Percentiles rank a stretch among this genome's conserved stretches.
phyloP scores from a whole-genome alignment of 2,329 filamentous ascomycete genomes.

The Parastagonospora avenae region DNA sequence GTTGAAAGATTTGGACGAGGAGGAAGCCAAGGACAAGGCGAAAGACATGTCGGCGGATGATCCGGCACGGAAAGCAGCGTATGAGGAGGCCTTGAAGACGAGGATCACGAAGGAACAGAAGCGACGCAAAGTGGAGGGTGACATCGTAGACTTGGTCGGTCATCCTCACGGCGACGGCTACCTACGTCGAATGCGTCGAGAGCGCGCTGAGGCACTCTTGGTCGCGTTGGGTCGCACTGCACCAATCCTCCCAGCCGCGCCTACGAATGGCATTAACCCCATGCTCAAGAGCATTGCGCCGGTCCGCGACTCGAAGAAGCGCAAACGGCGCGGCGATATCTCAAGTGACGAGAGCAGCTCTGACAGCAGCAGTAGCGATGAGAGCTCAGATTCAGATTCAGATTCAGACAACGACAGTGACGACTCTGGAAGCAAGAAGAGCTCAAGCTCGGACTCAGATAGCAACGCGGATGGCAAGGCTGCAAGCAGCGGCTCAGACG shows the following conservation, averaged over 20 bases:
- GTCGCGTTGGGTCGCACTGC: slow-evolving; percentile 32
- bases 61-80: slow-evolving; percentile 40
- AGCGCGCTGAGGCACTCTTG: slow-evolving; percentile 39
- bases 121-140: slow-evolving; percentile 35
- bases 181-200: slow-evolving; percentile 41
- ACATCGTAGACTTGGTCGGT: slow-evolving; percentile 30
- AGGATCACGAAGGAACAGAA: slow-evolving; percentile 40
- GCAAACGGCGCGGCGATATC: slow-evolving; percentile 35
- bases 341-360: slow-evolving; percentile 43
- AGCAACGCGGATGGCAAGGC: not conserved
- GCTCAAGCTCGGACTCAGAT: not conserved
- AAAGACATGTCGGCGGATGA: slow-evolving; percentile 42
- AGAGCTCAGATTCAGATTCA: slow-evolving; percentile 28
- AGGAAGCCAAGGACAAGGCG: slow-evolving; percentile 27
- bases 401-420: slow-evolving; percentile 9
- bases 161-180: slow-evolving; percentile 36
- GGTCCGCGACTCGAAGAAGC: slow-evolving; percentile 22
- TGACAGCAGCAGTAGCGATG: slow-evolving; percentile 35
- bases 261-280: slow-evolving; percentile 20
- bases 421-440: not conserved
- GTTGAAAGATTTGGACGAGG: slow-evolving; percentile 57
- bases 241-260: slow-evolving; percentile 23
- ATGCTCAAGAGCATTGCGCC: slow-evolving; percentile 18
- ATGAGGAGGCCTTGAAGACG: slow-evolving; percentile 43
- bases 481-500: not conserved